Base-by-base conservation (phyloP, 352 stramenopile genomes). In the Globisporangium barbulae region DNA sequence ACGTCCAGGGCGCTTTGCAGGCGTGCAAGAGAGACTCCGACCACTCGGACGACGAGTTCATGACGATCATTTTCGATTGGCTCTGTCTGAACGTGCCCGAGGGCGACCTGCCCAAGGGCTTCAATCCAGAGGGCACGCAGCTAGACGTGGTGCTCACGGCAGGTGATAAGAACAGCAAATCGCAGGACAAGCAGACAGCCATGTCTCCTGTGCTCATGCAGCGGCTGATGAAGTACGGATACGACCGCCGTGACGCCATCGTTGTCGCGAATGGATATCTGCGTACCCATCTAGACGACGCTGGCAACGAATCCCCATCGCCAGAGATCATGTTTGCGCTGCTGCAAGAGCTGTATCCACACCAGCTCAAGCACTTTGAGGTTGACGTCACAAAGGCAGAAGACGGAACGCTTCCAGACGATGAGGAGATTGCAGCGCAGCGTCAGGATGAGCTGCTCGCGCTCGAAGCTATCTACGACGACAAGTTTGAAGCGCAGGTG, bases 111-210 rank as follows among this genome's bases (percentile, higher is more conserved):
- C 87, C 87, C 5, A 92, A 89, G 67, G 77, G 78, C 10, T 97
- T 97, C 64, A 93, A 94, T 56, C 86, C 91, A 1, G 72, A 88
- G 53, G 90, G 90, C 21, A 97, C 91, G n/a, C 89, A 97, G 45
- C 72, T 97, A 17, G 90, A 97, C 57, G 89, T 96, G 7, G 78
- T 95, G 2, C 58, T 87, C 2, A 70, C 70, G 3, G 49, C 52
- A 7, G 35, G 2, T 4, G 30, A 30, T 31, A 53, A 49, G 28
- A 42, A 35, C 35, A 41, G 15, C 12, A 62, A 61, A 19, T 62
- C 65, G 5, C 44, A 69, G 5, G 49, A 48, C 25, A 31, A 72
- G 17, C 21, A 42, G 28, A 64, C 47, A 7, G 65, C 70, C 9
- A 67, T 74, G 15, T 72, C 71, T 0, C 52, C 70, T 6, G 74